Evolutionary conservation across 768 basidiomycete species (phyloP).

Genomic region (Zangia roseola): DNA sequence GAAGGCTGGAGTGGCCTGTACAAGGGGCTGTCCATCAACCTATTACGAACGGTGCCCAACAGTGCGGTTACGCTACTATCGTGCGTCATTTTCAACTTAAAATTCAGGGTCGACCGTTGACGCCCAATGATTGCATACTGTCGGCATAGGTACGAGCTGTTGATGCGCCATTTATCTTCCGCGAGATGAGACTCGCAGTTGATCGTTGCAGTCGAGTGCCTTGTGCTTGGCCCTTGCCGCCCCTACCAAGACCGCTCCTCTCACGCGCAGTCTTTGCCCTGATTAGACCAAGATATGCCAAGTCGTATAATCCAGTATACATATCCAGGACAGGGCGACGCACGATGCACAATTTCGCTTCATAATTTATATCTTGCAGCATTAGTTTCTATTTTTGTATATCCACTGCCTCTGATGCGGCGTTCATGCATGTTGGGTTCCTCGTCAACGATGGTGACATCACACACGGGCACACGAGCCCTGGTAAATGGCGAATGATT

Average conservation of each 20-base stretch:
- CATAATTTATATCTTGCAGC: constrained; percentile 12
- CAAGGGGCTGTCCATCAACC: constrained; percentile 90
- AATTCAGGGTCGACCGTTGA: not conserved
- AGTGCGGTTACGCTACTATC: constrained; percentile 90
- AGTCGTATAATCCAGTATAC: not conserved
- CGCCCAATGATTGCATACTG: not conserved
- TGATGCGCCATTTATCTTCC: constrained; percentile 33
- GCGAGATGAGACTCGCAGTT: constrained; percentile 1
- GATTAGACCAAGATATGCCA: constrained; percentile 19
- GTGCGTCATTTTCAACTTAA: constrained; percentile 18
- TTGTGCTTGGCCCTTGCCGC: no score
- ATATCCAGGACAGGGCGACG: not conserved
- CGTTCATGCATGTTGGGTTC: constrained; percentile 2
- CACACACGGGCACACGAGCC: no score
- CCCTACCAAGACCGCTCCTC: no score
- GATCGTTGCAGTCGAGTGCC: no score
- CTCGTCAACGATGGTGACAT: not conserved
- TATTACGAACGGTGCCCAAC: constrained; percentile 93
- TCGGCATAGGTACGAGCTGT: constrained; percentile 28
- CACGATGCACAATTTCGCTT: not conserved
- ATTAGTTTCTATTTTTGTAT: constrained; percentile 1
- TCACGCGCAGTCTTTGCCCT: not conserved
- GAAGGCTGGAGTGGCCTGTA: constrained; percentile 93
- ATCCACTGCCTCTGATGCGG: constrained; percentile 8
- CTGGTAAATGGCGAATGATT: not conserved